Base-by-base conservation (phyloP, 164 flowering plant genomes). In the Macadamia tetraphylla region DNA sequence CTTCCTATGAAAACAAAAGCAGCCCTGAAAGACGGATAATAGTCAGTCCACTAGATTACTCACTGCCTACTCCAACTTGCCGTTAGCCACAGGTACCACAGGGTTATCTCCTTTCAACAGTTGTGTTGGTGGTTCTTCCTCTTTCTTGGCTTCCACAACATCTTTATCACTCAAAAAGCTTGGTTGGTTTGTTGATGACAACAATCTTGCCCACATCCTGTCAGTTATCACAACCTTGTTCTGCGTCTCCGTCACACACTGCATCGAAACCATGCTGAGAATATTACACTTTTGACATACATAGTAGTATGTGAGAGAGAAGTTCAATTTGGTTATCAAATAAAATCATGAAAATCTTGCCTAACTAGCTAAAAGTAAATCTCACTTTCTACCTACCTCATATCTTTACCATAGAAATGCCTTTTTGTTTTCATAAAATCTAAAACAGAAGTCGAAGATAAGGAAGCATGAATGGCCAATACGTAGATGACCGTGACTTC, bases 181-280 rank as follows among this genome's bases (percentile, higher is more conserved):
- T 0, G 97, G 99, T 62, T 94, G 99, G 71, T 89, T 83, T 17
- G 99, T 94, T 11, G 98, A 94, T 1, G 97, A 84, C 12, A 92
- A 78, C 42, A 92, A 85, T 81, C 99, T 82, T 10, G 99, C 99
- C 98, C 99, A 94, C 98, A 90, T 92, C 66, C 97, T 81, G 66
- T 92, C 99, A 0, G 99, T 92, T 66, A 91, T 81, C 72, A 87
- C 91, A 29, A 94, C 99, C 60, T 81, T 73, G 80, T 88, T 83
- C 57, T 75, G 90, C 52, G 64, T 81, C 76, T 92, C 98, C 0
- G 66, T 88, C 31, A 94, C 81, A 68, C 92, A 76, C 98, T 88
- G 88, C 85, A 82, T 17, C 52, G 9, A 57, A 64, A 69, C 23
- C 62, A 65, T 35, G 6, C 58, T 62, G 62, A 40, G 49, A 53